Conservation (phyloP, 179 eudicot genomes). For the Corrigiola litoralis region DNA sequence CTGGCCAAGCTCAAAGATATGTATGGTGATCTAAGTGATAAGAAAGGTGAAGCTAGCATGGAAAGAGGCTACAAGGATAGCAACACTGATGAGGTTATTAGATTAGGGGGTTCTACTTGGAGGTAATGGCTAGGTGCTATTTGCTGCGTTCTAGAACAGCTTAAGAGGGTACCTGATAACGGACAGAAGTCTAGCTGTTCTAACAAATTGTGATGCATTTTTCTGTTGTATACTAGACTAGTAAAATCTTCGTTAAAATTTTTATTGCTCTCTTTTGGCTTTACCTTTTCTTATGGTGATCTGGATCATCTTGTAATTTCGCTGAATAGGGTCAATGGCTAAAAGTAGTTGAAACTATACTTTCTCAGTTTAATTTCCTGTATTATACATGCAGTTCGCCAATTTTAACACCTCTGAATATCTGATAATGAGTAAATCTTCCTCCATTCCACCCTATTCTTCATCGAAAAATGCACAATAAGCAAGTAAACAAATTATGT, state of each 20-base stretch:
- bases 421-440: too few relatives aligned
- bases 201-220: constrained; percentile 7
- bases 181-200: not conserved
- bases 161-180: constrained; percentile 2
- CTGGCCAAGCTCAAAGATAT: constrained; percentile 84
- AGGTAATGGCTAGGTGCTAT: constrained; percentile 31
- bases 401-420: too few relatives aligned
- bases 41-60: constrained; percentile 42
- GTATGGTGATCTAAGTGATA: constrained; percentile 63
- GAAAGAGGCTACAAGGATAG: constrained; percentile 47
- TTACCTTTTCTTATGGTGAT: not conserved
- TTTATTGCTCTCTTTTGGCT: not conserved
- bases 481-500: too few relatives aligned
- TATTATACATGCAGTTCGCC: too few relatives aligned
- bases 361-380: too few relatives aligned
- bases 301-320: not conserved
- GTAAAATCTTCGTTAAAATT: not conserved
- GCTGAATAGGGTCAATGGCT: not conserved
- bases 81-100: constrained; percentile 69
- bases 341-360: not conserved
- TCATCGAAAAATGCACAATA: too few relatives aligned
- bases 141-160: not conserved
- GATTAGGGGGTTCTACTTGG: constrained; percentile 83
- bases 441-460: too few relatives aligned
- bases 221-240: constrained; percentile 25